Evolutionary conservation across 805 yeast genomes (phyloP).

Genomic region (Phaffomyces antillensis): DNA sequence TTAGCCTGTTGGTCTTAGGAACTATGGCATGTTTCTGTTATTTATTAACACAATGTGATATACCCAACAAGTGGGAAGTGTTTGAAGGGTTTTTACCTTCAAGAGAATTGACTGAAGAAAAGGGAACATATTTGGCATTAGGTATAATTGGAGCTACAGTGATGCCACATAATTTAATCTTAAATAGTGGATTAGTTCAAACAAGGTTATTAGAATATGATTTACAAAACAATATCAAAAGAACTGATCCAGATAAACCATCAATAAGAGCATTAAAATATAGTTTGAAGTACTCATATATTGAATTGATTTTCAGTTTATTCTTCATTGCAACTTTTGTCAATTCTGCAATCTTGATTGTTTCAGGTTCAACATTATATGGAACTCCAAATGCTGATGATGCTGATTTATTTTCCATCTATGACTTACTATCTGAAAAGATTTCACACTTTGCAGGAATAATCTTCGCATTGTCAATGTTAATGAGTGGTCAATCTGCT

Average conservation of each 20-base stretch:
- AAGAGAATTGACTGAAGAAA: conserved; percentile 48
- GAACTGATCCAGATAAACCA: conserved; percentile 48
- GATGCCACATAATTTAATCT: conserved; percentile 84
- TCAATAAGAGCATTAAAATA: conserved; percentile 74
- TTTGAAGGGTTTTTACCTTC: conserved; percentile 68
- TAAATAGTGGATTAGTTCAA: conserved; percentile 85
- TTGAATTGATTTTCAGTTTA: conserved; percentile 74
- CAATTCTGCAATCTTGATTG: conserved; percentile 82
- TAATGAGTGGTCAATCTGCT: conserved; percentile 91
- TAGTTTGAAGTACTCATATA: conserved; percentile 73
- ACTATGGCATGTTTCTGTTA: conserved; percentile 73
- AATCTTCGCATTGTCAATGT: conserved; percentile 80
- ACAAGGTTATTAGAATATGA: conserved; percentile 77
- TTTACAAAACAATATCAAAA: conserved; percentile 40
- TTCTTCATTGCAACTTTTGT: conserved; percentile 90
- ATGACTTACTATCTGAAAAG: conserved; percentile 59
- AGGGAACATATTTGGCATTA: conserved; percentile 67
- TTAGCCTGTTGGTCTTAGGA: conserved; percentile 58
- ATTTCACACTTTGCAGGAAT: conserved; percentile 83
- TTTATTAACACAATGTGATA: conserved; percentile 54
- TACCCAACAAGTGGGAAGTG: conserved; percentile 46
- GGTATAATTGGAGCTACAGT: conserved; percentile 93
- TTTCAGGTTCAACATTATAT: conserved; percentile 81
- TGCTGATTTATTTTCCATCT: conserved; percentile 80
- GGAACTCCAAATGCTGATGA: conserved; percentile 58